Evolutionary conservation across 2,329 filamentous ascomycete genomes (phyloP).

Genomic region (Botryotinia convoluta): DNA sequence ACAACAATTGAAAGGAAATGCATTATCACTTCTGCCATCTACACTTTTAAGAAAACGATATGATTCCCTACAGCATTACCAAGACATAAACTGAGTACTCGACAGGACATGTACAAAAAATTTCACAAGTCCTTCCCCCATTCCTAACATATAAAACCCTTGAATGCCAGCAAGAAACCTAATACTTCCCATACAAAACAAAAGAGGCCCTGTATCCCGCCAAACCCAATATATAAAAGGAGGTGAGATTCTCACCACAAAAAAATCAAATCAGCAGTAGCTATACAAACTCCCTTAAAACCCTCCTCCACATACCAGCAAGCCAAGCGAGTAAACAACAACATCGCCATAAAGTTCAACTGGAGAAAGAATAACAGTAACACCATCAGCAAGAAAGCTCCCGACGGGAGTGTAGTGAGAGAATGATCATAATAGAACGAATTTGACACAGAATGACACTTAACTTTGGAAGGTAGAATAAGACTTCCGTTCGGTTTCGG

Average conservation of each 20-base stretch:
- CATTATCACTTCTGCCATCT: neutral
- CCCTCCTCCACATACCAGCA: neutral
- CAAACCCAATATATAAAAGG: neutral
- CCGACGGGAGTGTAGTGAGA: neutral
- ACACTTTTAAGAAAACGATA: neutral
- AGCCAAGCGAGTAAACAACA: neutral
- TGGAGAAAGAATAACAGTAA: neutral
- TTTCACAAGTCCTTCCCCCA: neutral
- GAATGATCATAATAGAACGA: neutral
- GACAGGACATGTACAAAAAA: neutral
- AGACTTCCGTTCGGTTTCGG: too few species aligned
- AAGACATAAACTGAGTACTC: neutral
- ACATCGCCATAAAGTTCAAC: neutral
- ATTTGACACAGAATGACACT: neutral
- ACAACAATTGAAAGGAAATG: too few species aligned
- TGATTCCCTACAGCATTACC: accelerated
- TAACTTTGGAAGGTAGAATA: too few species aligned
- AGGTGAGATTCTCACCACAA: neutral
- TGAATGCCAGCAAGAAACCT: neutral
- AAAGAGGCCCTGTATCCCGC: neutral
- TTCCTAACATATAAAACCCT: neutral
- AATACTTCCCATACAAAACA: neutral
- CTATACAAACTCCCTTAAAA: neutral
- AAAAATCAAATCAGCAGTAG: neutral
- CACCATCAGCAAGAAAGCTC: neutral